Evolutionary conservation across 2,329 filamentous ascomycete genomes (phyloP), one percentile per base, ranked within the genome.

Genomic region (Fusarium paranaense): DNA sequence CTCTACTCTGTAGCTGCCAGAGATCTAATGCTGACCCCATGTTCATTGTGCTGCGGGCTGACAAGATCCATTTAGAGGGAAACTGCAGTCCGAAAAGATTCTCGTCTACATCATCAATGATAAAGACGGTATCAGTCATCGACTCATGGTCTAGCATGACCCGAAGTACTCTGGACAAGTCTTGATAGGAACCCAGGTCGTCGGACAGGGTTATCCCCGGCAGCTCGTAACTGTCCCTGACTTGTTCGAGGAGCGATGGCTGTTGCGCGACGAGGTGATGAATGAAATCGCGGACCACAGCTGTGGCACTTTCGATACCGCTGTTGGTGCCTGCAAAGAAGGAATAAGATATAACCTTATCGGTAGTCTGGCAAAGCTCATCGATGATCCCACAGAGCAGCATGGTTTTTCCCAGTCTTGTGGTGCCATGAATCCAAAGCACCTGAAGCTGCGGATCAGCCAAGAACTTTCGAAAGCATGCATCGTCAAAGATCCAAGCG

Each of bases 81-180:
- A n/a, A n/a, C n/a, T n/a, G n/a, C n/a, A n/a, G n/a, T n/a, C n/a
- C n/a, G n/a, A n/a, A n/a, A n/a, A n/a, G n/a, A 32, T 32, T 32
- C 32, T 40, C 38, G n/a, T 7, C 2, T 11, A 6, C 10, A 40
- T 40, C n/a, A 40, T 40, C 38, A 5, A 40, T 20, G 38, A 40
- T 20, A 3, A 40, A 13, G 1, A 40, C 18, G 1, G 38, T 6
- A 20, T 40, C 10, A 20, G 18, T 1, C 38, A 40, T 40, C 18
- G 38, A 40, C 1, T 0, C 0, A 11, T 20, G 38, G 1, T 2
- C 2, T 6, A 40, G 18, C 5, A 40, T 40, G 38, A 20, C 5
- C n/a, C 0, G n/a, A 1, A 40, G n/a, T 11, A 40, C 18, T 2
- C 5, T 2, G 18, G 0, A 10, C 3, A 20, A 40, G 2, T 3